Conservation (phyloP, 495 filamentous ascomycete species). For the Penicillium daleae region DNA sequence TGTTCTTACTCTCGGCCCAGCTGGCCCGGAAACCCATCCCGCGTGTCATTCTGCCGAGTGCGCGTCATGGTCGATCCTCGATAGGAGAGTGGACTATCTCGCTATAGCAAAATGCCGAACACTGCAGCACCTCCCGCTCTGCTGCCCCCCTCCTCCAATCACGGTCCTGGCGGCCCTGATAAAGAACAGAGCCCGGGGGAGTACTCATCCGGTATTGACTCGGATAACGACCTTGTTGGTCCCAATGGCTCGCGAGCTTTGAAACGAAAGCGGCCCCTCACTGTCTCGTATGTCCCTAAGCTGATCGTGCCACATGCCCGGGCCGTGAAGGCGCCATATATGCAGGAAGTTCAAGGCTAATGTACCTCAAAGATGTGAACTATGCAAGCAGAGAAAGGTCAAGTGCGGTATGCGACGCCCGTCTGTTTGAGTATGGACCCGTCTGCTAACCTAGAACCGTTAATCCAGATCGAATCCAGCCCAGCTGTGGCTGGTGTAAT, state of each 20-base stretch:
- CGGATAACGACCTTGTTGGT: slow-evolving; percentile 38
- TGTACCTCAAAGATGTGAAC: slow-evolving; percentile 61
- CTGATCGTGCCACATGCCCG: neutral
- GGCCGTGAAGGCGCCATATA: neutral
- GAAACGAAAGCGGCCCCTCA: slow-evolving; percentile 52
- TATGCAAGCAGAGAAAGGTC: slow-evolving; percentile 84
- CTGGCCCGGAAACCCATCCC: slow-evolving; percentile 13
- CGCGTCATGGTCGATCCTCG: slow-evolving; percentile 32
- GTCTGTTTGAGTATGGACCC: neutral
- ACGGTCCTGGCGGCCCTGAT: slow-evolving; percentile 28
- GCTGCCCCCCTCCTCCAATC: slow-evolving; percentile 33
- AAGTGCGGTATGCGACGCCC: slow-evolving; percentile 62
- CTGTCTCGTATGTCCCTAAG: slow-evolving; percentile 45
- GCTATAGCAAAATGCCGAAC: slow-evolving; percentile 51
- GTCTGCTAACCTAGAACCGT: slow-evolving; percentile 15
- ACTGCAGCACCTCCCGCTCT: slow-evolving; percentile 29
- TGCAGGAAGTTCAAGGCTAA: slow-evolving; percentile 25
- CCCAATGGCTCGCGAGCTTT: slow-evolving; percentile 41
- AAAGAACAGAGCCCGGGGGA: slow-evolving; percentile 44
- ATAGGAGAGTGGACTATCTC: slow-evolving; percentile 35
- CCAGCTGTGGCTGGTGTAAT: slow-evolving; percentile 85
- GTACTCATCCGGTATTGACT: slow-evolving; percentile 44
- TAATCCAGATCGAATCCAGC: slow-evolving; percentile 67
- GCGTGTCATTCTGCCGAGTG: slow-evolving; percentile 13
- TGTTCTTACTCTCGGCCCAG: slow-evolving; percentile 11